Conservation (phyloP, 352 stramenopile genomes). For the Globisporangium radiosum region DNA sequence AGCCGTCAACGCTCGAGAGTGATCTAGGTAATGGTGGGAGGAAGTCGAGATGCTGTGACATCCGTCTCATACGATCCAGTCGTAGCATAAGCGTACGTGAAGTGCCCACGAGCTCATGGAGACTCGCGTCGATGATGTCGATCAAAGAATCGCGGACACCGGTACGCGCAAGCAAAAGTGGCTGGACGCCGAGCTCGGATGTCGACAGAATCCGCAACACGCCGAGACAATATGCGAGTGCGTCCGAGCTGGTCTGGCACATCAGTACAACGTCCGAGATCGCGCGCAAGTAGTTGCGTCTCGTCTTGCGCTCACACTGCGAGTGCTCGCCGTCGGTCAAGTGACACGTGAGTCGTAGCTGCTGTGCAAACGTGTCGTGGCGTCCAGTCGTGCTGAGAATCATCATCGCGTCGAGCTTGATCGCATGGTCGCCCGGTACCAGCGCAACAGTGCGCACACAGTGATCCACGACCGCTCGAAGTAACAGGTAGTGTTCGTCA, state of each 20-base stretch:
- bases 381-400: slow-evolving; percentile 4
- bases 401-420: slow-evolving; percentile 7
- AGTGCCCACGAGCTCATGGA: slow-evolving; percentile 3
- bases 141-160: neutral
- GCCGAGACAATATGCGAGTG: neutral
- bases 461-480: neutral
- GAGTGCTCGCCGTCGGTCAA: neutral
- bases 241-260: neutral
- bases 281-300: slow-evolving; percentile 1
- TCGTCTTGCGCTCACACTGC: neutral
- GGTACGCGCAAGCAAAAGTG: neutral
- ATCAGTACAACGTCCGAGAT: slow-evolving; percentile 2
- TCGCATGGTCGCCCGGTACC: neutral
- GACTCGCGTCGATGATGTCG: slow-evolving; percentile 4
- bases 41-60: neutral
- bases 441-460: slow-evolving; percentile 7
- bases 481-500: neutral
- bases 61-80: neutral
- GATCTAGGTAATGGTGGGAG: neutral
- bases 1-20: neutral
- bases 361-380: neutral
- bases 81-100: slow-evolving; percentile 3
- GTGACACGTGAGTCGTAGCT: slow-evolving; percentile 1
- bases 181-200: slow-evolving; percentile 2
- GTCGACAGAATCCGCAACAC: slow-evolving; percentile 5